Percentiles rank a stretch among this genome's conserved stretches.
phyloP scores from a whole-genome alignment of 768 basidiomycete species.

The Lactarius pseudohatsudake region DNA sequence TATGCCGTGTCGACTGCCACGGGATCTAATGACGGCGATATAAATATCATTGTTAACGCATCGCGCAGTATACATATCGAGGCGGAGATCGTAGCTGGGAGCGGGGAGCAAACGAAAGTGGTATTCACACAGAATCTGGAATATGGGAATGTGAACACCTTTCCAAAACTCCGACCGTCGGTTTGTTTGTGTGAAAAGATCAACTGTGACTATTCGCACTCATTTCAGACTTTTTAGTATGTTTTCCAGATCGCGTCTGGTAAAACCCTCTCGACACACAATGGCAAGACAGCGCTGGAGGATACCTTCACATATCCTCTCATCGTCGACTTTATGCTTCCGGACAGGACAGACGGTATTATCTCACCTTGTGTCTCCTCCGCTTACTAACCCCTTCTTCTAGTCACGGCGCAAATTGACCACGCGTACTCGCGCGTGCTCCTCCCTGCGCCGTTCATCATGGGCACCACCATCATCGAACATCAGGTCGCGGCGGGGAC shows the following conservation, averaged over 20 bases:
- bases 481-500: conserved; percentile 63
- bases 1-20: conserved; percentile 52
- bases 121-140: conserved; percentile 58
- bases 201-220: background rate
- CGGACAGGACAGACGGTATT: conserved; percentile 36
- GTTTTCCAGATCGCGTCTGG: conserved; percentile 47
- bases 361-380: background rate
- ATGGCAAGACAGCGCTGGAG: conserved; percentile 42
- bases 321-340: conserved; percentile 31
- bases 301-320: conserved; percentile 56
- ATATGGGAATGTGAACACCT: conserved; percentile 65
- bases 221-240: conserved; percentile 36
- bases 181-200: conserved; percentile 31
- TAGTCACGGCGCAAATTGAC: conserved; percentile 52
- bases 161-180: conserved; percentile 43
- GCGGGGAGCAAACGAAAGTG: conserved; percentile 52
- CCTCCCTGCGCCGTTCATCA: conserved; percentile 56
- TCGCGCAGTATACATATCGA: conserved; percentile 35
- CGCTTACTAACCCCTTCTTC: background rate
- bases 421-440: conserved; percentile 66
- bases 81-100: conserved; percentile 76
- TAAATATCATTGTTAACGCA: background rate
- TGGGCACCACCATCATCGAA: conserved; percentile 56
- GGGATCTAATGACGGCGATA: conserved; percentile 41
- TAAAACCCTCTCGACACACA: conserved; percentile 49